phyloP scores from a whole-genome alignment of 768 basidiomycete genomes.

The Mycena latifolia region DNA sequence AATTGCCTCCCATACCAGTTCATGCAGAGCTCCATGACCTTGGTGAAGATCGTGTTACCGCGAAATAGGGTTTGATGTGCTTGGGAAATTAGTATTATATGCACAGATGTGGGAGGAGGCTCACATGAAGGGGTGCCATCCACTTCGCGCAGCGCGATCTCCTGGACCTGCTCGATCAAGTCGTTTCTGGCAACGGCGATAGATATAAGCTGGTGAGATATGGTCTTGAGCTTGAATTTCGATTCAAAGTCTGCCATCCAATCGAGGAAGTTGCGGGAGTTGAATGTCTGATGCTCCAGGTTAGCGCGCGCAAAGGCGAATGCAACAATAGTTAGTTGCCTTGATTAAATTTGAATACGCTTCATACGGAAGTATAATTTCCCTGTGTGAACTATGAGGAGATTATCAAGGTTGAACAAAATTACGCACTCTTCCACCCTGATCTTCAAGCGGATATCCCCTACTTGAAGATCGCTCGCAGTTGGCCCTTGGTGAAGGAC shows the following conservation, averaged over 20 bases:
- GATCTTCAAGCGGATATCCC: constrained; percentile 81
- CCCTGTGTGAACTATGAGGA: constrained; percentile 56
- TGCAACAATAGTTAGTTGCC: constrained; percentile 55
- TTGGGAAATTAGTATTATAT: constrained; percentile 42
- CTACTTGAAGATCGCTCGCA: constrained; percentile 70
- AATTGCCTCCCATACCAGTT: constrained; percentile 84
- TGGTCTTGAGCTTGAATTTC: constrained; percentile 73
- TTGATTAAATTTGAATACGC: constrained; percentile 72
- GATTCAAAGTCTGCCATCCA: constrained; percentile 81
- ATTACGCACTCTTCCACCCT: constrained; percentile 78
- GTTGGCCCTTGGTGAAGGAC: constrained; percentile 66
- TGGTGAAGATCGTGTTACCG: constrained; percentile 77
- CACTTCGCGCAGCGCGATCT: constrained; percentile 78
- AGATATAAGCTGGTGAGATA: constrained; percentile 71
- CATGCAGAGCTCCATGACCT: constrained; percentile 85
- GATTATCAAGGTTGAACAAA: neutral
- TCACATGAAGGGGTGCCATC: constrained; percentile 75
- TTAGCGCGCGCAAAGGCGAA: neutral
- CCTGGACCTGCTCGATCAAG: constrained; percentile 76
- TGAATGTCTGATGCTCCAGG: constrained; percentile 56
- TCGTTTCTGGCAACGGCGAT: constrained; percentile 77
- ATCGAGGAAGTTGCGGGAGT: constrained; percentile 74
- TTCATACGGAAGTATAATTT: constrained; percentile 80
- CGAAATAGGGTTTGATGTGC: constrained; percentile 84
- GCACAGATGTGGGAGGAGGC: constrained; percentile 37